phyloP scores from a whole-genome alignment of 2,329 filamentous ascomycete species.

The Aureobasidium zeae region DNA sequence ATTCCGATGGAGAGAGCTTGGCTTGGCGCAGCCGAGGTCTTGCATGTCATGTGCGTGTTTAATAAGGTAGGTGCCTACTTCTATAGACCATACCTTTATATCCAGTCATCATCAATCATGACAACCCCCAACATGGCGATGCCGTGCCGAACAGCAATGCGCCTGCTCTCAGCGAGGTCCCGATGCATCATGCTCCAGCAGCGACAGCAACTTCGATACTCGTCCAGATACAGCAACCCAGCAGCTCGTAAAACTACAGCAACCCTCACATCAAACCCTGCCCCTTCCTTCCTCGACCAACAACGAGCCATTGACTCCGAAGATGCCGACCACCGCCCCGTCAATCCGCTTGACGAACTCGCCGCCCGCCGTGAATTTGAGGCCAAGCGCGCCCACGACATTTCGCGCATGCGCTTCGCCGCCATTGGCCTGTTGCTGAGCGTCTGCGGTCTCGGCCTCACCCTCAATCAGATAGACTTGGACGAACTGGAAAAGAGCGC shows the following conservation, averaged over 20 bases:
- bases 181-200: constrained; percentile 12
- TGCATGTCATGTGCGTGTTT: no score
- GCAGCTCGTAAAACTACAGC: constrained; percentile 23
- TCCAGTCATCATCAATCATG: constrained; percentile 4
- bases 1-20: no score
- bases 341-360: constrained; percentile 22
- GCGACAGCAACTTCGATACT: constrained; percentile 18
- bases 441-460: constrained; percentile 23
- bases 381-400: constrained; percentile 25
- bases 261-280: constrained; percentile 17
- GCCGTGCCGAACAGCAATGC: constrained; percentile 16
- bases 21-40: constrained; percentile 2
- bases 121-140: constrained; percentile 14
- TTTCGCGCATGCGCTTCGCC: constrained; percentile 29
- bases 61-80: no score
- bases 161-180: constrained; percentile 17
- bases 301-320: constrained; percentile 6
- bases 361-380: constrained; percentile 22
- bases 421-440: constrained; percentile 30
- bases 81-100: no score
- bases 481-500: constrained; percentile 26
- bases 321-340: not conserved
- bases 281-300: constrained; percentile 13
- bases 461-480: constrained; percentile 28
- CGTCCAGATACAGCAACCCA: constrained; percentile 30